These are phyloP conservation scores for Solanum virginianum DNA, from an alignment of 257 asterid species.

Conservation along the genomic window DNA sequence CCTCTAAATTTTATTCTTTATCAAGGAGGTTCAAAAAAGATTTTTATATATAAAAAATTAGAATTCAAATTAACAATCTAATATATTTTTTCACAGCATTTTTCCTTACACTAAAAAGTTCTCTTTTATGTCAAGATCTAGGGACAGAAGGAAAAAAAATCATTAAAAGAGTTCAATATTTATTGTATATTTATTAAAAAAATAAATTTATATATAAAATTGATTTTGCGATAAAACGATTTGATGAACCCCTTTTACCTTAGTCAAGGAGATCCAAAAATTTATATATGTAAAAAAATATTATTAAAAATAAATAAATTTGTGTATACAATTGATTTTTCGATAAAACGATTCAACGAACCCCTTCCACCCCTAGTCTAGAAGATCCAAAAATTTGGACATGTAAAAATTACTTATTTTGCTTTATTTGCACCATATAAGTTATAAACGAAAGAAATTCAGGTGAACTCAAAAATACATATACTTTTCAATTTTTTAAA, in stretches of 20 bases:
- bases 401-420: not conserved
- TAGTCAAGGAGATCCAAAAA: not conserved
- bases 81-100: too few relatives aligned
- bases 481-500: too few relatives aligned
- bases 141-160: too few relatives aligned
- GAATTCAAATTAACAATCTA: not conserved
- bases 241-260: not conserved
- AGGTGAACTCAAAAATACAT: too few relatives aligned
- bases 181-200: not conserved
- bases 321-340: not conserved
- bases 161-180: not conserved
- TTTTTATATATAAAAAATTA: not conserved
- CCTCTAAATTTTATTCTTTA: not conserved
- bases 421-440: not conserved
- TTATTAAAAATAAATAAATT: too few relatives aligned
- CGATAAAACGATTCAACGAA: not conserved
- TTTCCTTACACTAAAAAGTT: not conserved
- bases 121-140: not conserved
- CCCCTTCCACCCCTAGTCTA: not conserved
- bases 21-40: not conserved
- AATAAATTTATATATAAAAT: not conserved
- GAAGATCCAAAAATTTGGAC: not conserved
- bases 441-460: not conserved
- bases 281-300: not conserved
- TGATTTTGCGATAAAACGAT: not conserved